A percentile compares a stretch with the other conserved stretches of the same genome.
Evolutionary conservation across 257 asterid genomes (phyloP).

Genomic region (Gardenia jasminoides): DNA sequence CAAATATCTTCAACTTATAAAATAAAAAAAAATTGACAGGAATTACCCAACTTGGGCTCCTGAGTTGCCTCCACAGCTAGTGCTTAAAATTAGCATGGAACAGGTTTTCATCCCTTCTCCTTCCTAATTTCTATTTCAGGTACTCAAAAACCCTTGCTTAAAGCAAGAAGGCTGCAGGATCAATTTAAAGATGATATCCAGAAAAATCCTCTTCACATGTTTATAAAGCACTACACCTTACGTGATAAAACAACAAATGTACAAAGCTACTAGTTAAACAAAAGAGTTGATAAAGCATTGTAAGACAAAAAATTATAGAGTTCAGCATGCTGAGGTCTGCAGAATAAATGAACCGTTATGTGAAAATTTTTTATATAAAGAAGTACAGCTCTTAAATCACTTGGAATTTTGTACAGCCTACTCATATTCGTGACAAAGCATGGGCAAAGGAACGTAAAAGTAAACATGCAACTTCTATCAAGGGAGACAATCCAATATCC

Average conservation of each 20-base stretch:
- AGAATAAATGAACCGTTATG: neutral
- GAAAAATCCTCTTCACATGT: neutral
- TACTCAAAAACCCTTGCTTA: neutral
- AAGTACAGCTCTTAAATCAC: neutral
- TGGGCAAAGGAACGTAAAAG: neutral
- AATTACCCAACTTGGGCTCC: neutral
- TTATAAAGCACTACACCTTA: neutral
- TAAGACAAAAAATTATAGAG: neutral
- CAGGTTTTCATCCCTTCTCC: neutral
- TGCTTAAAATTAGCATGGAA: neutral
- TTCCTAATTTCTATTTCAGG: neutral
- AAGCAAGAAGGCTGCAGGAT: neutral
- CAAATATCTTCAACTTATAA: neutral
- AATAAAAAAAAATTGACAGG: neutral
- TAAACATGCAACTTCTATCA: neutral
- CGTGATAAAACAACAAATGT: neutral
- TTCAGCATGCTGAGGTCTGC: neutral
- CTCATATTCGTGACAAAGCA: neutral
- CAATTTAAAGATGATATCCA: neutral
- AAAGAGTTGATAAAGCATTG: neutral
- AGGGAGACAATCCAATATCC: neutral
- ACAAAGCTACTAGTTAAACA: neutral
- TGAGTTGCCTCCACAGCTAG: neutral
- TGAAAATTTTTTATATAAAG: neutral
- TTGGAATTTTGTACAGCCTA: neutral